Evolutionary conservation across 2,329 filamentous ascomycete species (phyloP).

Genomic region (Stachybotrys chartarum): DNA sequence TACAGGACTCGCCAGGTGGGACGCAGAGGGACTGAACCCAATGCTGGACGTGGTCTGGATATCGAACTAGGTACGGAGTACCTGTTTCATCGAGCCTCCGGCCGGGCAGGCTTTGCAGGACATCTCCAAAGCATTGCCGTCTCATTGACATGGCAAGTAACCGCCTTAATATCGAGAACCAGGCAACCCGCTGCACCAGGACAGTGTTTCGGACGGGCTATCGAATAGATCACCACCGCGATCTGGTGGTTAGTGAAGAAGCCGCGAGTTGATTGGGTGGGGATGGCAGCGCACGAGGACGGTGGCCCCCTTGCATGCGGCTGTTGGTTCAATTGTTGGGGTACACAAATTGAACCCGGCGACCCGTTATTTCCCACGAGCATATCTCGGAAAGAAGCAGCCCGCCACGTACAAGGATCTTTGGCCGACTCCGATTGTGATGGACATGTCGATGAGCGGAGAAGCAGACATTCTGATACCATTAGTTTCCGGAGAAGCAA

Average conservation of each 20-base stretch:
- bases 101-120: background rate
- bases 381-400: background rate
- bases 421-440: background rate
- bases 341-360: background rate
- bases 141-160: background rate
- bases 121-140: background rate
- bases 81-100: too few species aligned
- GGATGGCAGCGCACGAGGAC: background rate
- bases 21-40: too few species aligned
- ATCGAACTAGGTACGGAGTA: too few species aligned
- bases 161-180: background rate
- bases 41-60: too few species aligned
- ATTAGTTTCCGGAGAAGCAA: too few species aligned
- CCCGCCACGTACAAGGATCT: too few species aligned
- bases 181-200: background rate
- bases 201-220: background rate
- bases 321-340: background rate
- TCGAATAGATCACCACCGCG: background rate
- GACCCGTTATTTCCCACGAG: background rate
- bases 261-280: background rate
- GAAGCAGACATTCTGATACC: too few species aligned
- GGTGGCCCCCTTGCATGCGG: background rate
- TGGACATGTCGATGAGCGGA: too few species aligned
- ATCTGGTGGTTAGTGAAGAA: background rate
- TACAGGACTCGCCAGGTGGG: too few species aligned